phyloP scores from a whole-genome alignment of 768 basidiomycete genomes.

The Pisolithus sp. region DNA sequence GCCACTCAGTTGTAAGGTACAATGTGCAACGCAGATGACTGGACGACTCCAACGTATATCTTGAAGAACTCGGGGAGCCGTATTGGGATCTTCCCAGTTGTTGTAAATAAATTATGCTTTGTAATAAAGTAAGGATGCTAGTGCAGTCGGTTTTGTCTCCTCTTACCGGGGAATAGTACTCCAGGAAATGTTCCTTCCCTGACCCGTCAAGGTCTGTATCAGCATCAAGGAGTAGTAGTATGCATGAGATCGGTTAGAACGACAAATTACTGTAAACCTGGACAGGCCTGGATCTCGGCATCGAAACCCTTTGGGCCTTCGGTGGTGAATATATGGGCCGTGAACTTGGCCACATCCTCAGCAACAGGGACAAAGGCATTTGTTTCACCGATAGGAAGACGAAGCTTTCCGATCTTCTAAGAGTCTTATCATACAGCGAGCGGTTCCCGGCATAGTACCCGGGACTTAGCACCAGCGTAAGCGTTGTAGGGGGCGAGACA shows the following conservation, averaged over 20 bases:
- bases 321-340: slow-evolving; percentile 19
- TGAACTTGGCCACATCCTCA: slow-evolving; percentile 23
- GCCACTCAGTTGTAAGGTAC: too few relatives aligned
- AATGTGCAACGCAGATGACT: too few relatives aligned
- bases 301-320: slow-evolving; percentile 26
- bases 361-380: slow-evolving; percentile 26
- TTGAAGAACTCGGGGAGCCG: not conserved
- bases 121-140: not conserved
- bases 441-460: slow-evolving; percentile 24
- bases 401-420: too few relatives aligned
- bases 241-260: slow-evolving; percentile 16
- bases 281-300: slow-evolving; percentile 24
- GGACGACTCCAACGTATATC: not conserved
- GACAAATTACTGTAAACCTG: too few relatives aligned
- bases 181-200: slow-evolving; percentile 28
- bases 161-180: slow-evolving; percentile 27
- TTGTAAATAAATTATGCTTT: too few relatives aligned
- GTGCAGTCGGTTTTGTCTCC: slow-evolving; percentile 27
- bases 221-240: slow-evolving; percentile 13
- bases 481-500: not conserved
- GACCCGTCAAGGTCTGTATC: slow-evolving; percentile 7
- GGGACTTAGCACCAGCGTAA: not conserved
- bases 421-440: too few relatives aligned
- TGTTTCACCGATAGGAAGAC: too few relatives aligned
- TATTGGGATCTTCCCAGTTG: not conserved